Conservation (phyloP, 805 yeast genomes). For the Yamadazyma sp. region DNA sequence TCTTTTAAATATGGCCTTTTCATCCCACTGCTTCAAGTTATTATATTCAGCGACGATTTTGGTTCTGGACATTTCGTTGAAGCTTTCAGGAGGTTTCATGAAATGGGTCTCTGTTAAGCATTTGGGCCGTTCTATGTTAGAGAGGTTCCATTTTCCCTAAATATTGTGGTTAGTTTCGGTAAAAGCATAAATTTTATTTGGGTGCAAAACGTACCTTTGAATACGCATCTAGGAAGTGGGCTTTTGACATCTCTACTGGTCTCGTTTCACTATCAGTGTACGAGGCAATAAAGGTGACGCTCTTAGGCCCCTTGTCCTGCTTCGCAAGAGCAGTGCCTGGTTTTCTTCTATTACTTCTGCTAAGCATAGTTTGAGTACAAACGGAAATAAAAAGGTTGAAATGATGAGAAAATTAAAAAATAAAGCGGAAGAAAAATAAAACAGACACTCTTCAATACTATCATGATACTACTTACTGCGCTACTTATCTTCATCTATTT, state of each 20-base stretch:
- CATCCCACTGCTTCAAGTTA: constrained; percentile 51
- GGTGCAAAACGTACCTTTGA: constrained; percentile 29
- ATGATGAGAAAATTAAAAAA: too few species aligned
- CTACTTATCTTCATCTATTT: constrained; percentile 28
- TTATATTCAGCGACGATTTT: constrained; percentile 42
- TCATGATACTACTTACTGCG: constrained; percentile 1
- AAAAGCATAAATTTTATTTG: neutral
- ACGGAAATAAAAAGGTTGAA: neutral
- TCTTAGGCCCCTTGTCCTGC: neutral
- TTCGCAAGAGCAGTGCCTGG: neutral
- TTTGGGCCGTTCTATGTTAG: constrained; percentile 55
- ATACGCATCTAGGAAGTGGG: constrained; percentile 57
- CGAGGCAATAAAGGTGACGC: constrained; percentile 20
- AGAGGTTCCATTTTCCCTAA: constrained; percentile 53
- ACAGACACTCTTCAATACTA: too few species aligned
- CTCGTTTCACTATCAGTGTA: constrained; percentile 19
- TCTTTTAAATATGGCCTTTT: constrained; percentile 36
- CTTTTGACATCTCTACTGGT: constrained; percentile 37
- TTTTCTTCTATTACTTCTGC: constrained; percentile 7
- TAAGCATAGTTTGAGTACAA: constrained; percentile 6
- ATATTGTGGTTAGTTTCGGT: constrained; percentile 21
- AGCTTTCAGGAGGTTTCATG: constrained; percentile 60
- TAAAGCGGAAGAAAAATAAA: too few species aligned
- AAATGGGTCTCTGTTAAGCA: constrained; percentile 47
- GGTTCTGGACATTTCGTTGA: constrained; percentile 47